A percentile compares a stretch with the other conserved stretches of the same genome.
These are phyloP conservation scores for Tillandsia leiboldiana DNA, from an alignment of 176 grass and related monocot species.

Conservation along the genomic window DNA sequence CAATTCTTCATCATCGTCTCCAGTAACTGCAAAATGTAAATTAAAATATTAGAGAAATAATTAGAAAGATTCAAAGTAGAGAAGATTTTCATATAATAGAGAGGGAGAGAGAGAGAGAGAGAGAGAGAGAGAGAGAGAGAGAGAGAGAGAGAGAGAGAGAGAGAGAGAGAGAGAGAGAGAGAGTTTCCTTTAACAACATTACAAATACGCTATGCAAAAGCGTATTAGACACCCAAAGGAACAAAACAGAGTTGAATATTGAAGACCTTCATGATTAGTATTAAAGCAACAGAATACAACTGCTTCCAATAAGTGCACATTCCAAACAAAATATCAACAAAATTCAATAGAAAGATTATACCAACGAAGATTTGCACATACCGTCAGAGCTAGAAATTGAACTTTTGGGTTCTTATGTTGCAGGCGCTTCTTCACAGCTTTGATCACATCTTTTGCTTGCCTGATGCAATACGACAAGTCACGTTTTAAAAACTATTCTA, in stretches of 20 bases:
- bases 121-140: not conserved
- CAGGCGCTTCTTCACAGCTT: conserved; percentile 79
- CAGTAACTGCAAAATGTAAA: conserved; percentile 40
- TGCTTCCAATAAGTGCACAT: too few species aligned
- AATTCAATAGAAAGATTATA: too few species aligned
- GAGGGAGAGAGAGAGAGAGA: not conserved
- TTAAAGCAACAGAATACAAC: too few species aligned
- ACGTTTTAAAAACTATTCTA: not conserved
- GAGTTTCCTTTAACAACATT: not conserved
- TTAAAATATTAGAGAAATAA: not conserved
- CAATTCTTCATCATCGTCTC: conserved; percentile 88
- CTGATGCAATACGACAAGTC: conserved; percentile 24
- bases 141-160: not conserved
- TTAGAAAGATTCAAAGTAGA: not conserved
- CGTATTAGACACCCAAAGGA: too few species aligned
- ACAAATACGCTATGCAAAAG: too few species aligned
- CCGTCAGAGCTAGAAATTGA: conserved; percentile 75
- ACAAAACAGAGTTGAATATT: too few species aligned
- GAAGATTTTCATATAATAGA: not conserved
- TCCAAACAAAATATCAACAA: too few species aligned
- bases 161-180: not conserved
- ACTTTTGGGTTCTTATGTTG: conserved; percentile 76
- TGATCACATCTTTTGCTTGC: conserved; percentile 81
- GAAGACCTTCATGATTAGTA: too few species aligned
- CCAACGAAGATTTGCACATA: conserved; percentile 16